These are phyloP conservation scores for Peronospora farinosa DNA, from an alignment of 352 stramenopile genomes.

Conservation along the genomic window DNA sequence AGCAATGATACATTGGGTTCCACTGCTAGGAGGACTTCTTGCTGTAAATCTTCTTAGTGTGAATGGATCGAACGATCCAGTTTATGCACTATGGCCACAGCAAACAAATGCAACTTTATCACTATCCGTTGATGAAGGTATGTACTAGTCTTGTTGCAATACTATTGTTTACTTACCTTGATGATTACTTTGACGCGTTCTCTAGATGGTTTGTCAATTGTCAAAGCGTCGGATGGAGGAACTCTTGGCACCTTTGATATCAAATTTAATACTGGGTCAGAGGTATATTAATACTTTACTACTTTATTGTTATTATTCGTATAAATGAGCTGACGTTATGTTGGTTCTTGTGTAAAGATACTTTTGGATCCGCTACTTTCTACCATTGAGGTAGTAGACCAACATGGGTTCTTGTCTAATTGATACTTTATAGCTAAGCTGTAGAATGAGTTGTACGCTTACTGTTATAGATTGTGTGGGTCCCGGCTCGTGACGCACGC, in stretches of 20 bases:
- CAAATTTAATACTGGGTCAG: conserved; percentile 7
- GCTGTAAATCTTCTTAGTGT: conserved; percentile 1
- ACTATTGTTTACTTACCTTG: not conserved
- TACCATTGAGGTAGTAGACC: conserved; percentile 33
- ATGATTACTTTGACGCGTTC: not conserved
- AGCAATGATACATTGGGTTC: conserved; percentile 16
- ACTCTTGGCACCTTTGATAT: conserved; percentile 25
- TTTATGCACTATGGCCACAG: conserved; percentile 31
- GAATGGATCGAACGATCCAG: conserved; percentile 9
- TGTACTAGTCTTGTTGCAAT: not conserved
- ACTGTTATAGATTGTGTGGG: conserved; percentile 32
- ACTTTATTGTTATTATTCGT: not conserved
- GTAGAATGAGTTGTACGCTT: not conserved
- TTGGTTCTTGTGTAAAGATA: conserved; percentile 10
- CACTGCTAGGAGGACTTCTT: conserved; percentile 4
- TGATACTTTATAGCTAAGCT: not conserved
- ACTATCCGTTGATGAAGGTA: conserved; percentile 20
- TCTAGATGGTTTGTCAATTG: conserved; percentile 19
- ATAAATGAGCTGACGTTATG: not conserved
- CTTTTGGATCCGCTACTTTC: conserved; percentile 32
- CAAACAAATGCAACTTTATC: conserved; percentile 19
- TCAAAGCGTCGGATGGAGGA: conserved; percentile 24
- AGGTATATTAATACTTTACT: conserved; percentile 9
- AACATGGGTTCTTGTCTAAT: not conserved
- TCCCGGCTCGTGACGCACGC: conserved; percentile 10